Conservation (phyloP, 768 basidiomycete species). For the Pleurotus tuber-regium region DNA sequence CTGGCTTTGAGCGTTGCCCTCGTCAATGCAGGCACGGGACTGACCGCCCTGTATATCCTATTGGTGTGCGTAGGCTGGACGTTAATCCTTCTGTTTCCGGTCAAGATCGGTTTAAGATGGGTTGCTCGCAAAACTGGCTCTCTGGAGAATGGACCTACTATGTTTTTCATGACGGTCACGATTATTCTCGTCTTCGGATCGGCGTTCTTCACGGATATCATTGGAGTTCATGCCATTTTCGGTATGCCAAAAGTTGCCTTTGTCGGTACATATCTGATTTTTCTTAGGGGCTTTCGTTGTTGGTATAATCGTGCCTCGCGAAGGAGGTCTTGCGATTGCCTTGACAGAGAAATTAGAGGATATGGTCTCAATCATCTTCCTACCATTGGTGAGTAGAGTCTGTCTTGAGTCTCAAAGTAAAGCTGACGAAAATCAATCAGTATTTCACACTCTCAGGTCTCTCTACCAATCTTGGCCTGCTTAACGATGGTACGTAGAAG, state of each 20-base stretch:
- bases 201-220: slow-evolving; percentile 91
- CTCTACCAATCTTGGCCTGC: slow-evolving; percentile 81
- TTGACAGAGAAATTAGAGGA: slow-evolving; percentile 98
- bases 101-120: slow-evolving; percentile 62
- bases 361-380: slow-evolving; percentile 85
- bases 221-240: slow-evolving; percentile 91
- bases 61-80: slow-evolving; percentile 80
- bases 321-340: slow-evolving; percentile 81
- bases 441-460: slow-evolving; percentile 94
- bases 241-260: slow-evolving; percentile 41
- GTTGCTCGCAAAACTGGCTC: slow-evolving; percentile 78
- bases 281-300: slow-evolving; percentile 77
- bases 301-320: slow-evolving; percentile 81
- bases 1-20: slow-evolving; percentile 90
- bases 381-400: slow-evolving; percentile 63
- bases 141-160: slow-evolving; percentile 77
- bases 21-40: slow-evolving; percentile 81
- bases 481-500: slow-evolving; percentile 59
- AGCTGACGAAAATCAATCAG: no score
- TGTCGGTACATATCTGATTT: no score
- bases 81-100: slow-evolving; percentile 68
- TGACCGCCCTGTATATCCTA: slow-evolving; percentile 84
- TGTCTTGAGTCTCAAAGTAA: no score
- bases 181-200: slow-evolving; percentile 81
- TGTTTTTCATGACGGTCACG: slow-evolving; percentile 85